Evolutionary conservation across 495 filamentous ascomycete genomes (phyloP), one percentile per base, ranked within the genome.

Genomic region (Aspergillus wentii): DNA sequence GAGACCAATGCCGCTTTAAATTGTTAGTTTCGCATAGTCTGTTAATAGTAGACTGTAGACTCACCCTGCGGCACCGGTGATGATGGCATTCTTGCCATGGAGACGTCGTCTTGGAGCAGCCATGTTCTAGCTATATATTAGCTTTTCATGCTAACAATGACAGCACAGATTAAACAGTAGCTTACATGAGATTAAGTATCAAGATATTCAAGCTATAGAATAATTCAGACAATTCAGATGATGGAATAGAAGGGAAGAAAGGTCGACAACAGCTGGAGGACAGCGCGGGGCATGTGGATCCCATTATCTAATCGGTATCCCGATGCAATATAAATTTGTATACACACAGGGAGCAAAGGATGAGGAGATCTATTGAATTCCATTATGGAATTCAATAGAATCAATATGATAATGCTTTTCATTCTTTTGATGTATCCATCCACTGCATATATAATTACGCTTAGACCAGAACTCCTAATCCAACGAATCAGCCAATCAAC

Each of bases 61-160:
- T 56, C 76, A 95, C 89, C 89, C 86, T 41, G 85, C 90, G 21
- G 84, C 90, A 49, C 90, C 90, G 18, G 90, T 96, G 63, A 96
- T 75, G 44, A 95, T 79, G 60, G 86, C 86, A 71, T 94, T 94
- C 71, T 95, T 96, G 64, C 87, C 88, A 27, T 78, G 68, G 18
- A 96, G 72, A 58, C 90, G 83, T 41, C 76, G 76, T 41, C 46
- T 40, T 20, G 49, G 44, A 38, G 53, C 33, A 40, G 48, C 54
- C 54, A 57, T 38, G 28, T 48, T 28, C 47, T 44, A 47, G 28
- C 4, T 45, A 40, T 16, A 6, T n/a, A 10, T 11, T 17, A 29
- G 28, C 10, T 13, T 18, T 28, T 23, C 17, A 16, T 38, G 36
- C 49, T 41, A 54, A 25, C 32, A 32, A 38, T 29, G 39, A 25